Evolutionary conservation across 805 yeast species (phyloP).

Genomic region (Candida ovalis): DNA sequence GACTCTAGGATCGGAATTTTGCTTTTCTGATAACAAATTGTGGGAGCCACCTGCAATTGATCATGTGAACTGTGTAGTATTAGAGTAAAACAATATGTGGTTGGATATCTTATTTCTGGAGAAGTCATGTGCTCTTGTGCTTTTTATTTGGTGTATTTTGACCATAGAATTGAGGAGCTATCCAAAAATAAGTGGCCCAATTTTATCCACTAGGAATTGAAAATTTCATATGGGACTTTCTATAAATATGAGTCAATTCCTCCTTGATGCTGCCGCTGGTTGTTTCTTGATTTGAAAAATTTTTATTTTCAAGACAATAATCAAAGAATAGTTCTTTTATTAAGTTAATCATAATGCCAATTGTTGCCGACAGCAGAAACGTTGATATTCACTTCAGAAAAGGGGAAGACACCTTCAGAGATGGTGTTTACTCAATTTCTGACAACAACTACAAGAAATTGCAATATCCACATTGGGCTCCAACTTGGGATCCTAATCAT

Average conservation of each 20-base stretch:
- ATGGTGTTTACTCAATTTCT: slow-evolving; percentile 46
- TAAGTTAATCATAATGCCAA: slow-evolving; percentile 10
- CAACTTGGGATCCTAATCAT: slow-evolving; percentile 64
- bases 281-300: too few species aligned
- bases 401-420: slow-evolving; percentile 47
- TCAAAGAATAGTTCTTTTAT: too few species aligned
- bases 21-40: too few species aligned
- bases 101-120: background rate
- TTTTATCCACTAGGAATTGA: too few species aligned
- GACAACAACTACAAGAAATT: slow-evolving; percentile 35
- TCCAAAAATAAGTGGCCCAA: too few species aligned
- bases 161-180: too few species aligned
- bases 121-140: background rate
- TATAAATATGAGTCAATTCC: slow-evolving; percentile 18
- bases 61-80: background rate
- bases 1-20: too few species aligned
- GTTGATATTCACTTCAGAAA: slow-evolving; percentile 44
- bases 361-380: slow-evolving; percentile 16
- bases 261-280: background rate
- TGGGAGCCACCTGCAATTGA: background rate
- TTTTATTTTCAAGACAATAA: too few species aligned
- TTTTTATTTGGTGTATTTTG: background rate
- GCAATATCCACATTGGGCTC: slow-evolving; percentile 54
- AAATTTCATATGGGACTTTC: too few species aligned
- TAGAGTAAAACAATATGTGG: background rate